Base-by-base conservation (phyloP, 1,284 basidiomycete species). In the Peniophora sp. region DNA sequence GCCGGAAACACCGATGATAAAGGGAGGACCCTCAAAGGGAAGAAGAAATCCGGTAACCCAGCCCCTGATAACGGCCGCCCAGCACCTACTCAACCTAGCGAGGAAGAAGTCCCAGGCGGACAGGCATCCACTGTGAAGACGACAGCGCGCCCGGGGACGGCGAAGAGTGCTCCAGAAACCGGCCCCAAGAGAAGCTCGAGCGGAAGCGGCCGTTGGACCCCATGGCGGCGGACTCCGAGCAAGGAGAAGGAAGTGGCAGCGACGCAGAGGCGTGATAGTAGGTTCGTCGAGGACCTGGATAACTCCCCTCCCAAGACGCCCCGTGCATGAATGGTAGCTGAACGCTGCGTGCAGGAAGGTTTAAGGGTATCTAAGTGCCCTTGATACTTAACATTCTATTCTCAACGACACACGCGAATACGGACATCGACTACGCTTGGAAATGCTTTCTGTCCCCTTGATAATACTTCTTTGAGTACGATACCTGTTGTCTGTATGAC, bases 1-100 rank as follows among this genome's bases (percentile, higher is more conserved):
- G 78, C 81, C 50, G 78, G 46, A 2, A 16, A 25, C 22, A 14
- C 24, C 17, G 35, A 39, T 12, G 36, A 24, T 14, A 41, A 22
- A 17, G 39, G n/a, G 16, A n/a, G n/a, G 20, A 41, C 39, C 39
- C 8, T 20, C 44, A 14, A 45, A 23, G 23, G 44, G n/a, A 24
- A 45, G 14, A 20, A 22, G 22, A n/a, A 45, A 45, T 6, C 39
- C 8, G 20, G 20, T 41, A 41, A 17, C 39, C 20, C 39, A 5
- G 27, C 27, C 27, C 27, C 27, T 5, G 27, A 32, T 6, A 32
- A 32, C 27, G 27, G 27, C 27, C 27, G 27, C 6, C 27, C 27
- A 5, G 27, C 27, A 12, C 27, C 27, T 12, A 32, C 27, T 32
- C 27, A 32, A 12, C 27, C 27, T 12, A 32, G 27, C 27, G 27